Base-by-base conservation (phyloP, 176 grass and related monocot genomes). In the Thalia dealbata region DNA sequence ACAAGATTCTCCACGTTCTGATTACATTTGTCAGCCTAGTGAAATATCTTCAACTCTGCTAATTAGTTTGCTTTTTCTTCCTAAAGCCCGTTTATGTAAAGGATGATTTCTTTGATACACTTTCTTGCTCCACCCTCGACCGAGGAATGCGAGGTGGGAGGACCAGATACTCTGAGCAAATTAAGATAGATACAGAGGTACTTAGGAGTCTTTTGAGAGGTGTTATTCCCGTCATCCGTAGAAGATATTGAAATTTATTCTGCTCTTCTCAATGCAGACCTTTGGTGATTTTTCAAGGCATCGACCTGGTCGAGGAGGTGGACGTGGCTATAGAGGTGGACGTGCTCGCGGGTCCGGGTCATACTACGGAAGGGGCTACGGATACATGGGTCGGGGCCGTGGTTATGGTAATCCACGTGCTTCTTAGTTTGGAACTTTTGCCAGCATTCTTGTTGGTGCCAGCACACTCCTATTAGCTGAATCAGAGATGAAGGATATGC, bases 31-130 rank as follows among this genome's bases (percentile, higher is more conserved):
- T 69, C 5, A 5, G 22, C 3, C n/a, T 69, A 69, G 52, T 5
- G 6, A 67, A 38, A 10, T 38, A 10, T n/a, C 14, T 52, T 71
- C 56, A 80, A 38, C 73, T 14, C 38, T 38, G 68, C 52, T 83
- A 26, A 83, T 16, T 51, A 3, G 19, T 16, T 65, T 41, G 67
- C 63, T 54, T 30, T 73, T 70, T 61, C 30, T 24, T 69, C 61
- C 58, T 83, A 24, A 69, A 97, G 95, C 68, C 81, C 84, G 83
- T 93, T 25, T 93, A 91, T 88, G 85, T 90, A 23, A 97, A 97
- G 76, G 95, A 97, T 26, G 90, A 97, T 45, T 97, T 97, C 81
- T 97, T 97, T 24, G 90, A 97, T 88, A 84, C 95, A 62, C 87
- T 97, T 25, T 97, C 95, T 22, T 88, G 80, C 83, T 86, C 84